These are phyloP conservation scores for Digitaria exilis DNA, from an alignment of 202 grass and related monocot species.

Conservation along the genomic window DNA sequence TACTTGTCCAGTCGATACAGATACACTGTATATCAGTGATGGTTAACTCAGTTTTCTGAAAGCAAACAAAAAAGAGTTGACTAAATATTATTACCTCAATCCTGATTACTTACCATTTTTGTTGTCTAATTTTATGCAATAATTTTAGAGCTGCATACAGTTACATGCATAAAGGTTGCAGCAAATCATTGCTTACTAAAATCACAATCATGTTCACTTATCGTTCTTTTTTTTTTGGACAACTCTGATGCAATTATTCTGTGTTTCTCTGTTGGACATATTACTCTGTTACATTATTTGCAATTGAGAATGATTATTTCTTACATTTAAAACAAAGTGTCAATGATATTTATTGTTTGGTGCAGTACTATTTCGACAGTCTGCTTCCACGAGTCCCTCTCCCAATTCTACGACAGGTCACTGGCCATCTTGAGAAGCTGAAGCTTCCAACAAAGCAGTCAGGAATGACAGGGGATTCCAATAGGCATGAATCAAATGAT, in stretches of 20 bases:
- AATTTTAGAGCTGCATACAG: neutral
- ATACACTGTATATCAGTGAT: neutral
- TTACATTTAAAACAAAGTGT: conserved; percentile 15
- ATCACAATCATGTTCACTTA: neutral
- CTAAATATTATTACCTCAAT: neutral
- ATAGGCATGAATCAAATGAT: conserved; percentile 85
- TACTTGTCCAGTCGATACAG: neutral
- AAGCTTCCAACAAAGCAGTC: conserved; percentile 87
- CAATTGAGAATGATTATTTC: conserved; percentile 5
- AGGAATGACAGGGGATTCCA: conserved; percentile 86
- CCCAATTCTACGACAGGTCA: conserved; percentile 73
- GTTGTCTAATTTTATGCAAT: neutral
- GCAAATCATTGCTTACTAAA: conserved; percentile 22
- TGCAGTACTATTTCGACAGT: conserved; percentile 98
- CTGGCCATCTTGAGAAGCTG: conserved; percentile 77
- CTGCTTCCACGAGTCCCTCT: conserved; percentile 89
- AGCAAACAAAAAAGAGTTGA: neutral
- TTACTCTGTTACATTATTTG: conserved; percentile 19
- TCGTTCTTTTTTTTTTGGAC: neutral
- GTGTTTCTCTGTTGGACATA: neutral
- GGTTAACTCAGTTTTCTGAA: neutral
- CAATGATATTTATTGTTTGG: conserved; percentile 18
- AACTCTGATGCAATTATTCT: neutral
- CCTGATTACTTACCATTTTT: neutral
- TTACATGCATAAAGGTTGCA: neutral